A percentile compares a stretch with the other conserved stretches of the same genome.
Conservation (phyloP, 768 basidiomycete species). For the Ramaria sp. region DNA sequence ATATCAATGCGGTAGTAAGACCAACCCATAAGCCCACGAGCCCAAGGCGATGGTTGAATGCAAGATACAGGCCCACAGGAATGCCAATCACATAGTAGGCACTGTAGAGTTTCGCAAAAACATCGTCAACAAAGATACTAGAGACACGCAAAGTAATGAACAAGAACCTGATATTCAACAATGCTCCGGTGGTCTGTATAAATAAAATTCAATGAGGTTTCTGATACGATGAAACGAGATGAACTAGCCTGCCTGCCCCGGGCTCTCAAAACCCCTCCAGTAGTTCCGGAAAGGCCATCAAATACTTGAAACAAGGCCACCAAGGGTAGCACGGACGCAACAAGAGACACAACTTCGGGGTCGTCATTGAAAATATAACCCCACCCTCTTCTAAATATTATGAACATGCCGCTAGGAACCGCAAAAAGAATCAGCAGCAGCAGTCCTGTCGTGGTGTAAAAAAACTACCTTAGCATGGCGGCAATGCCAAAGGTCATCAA, state of each 20-base stretch:
- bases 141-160: slow-evolving; percentile 11
- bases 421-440: neutral
- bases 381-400: slow-evolving; percentile 58
- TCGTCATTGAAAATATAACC: slow-evolving; percentile 67
- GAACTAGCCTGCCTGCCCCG: slow-evolving; percentile 50
- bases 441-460: neutral
- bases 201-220: neutral
- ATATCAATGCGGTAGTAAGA: slow-evolving; percentile 54
- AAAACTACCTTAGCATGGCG: slow-evolving; percentile 45
- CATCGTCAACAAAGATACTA: slow-evolving; percentile 10
- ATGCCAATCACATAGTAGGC: slow-evolving; percentile 80
- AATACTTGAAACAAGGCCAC: slow-evolving; percentile 79
- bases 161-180: slow-evolving; percentile 69
- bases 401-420: slow-evolving; percentile 34
- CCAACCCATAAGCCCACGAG: slow-evolving; percentile 82
- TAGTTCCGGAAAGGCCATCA: slow-evolving; percentile 61
- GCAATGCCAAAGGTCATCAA: slow-evolving; percentile 56
- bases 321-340: slow-evolving; percentile 62
- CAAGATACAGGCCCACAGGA: slow-evolving; percentile 70
- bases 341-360: slow-evolving; percentile 41
- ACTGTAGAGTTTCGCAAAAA: slow-evolving; percentile 18
- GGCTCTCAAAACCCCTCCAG: slow-evolving; percentile 72
- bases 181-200: slow-evolving; percentile 62
- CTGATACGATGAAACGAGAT: too few relatives aligned
- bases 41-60: slow-evolving; percentile 46